Evolutionary conservation across 1,284 basidiomycete genomes (phyloP).

Genomic region (Ceratobasidium theobromae): DNA sequence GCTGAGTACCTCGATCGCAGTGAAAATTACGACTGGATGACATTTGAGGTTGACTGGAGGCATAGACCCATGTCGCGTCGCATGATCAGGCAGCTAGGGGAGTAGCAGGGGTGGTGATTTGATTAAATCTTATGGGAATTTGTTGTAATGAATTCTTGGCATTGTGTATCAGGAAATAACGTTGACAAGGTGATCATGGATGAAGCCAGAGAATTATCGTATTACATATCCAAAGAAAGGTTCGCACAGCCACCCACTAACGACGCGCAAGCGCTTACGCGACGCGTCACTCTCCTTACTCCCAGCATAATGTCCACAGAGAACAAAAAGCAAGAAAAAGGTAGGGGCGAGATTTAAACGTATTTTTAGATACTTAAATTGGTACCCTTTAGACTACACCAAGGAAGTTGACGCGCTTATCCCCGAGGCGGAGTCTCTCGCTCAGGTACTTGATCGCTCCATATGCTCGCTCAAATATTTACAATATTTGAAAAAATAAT

Average conservation of each 20-base stretch:
- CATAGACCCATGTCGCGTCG: slow-evolving; percentile 5
- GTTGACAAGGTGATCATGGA: background rate
- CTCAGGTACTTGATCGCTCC: slow-evolving; percentile 46
- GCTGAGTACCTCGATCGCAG: background rate
- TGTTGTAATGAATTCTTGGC: background rate
- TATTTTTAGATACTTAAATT: background rate
- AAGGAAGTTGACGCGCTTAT: slow-evolving; percentile 51
- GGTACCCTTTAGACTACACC: slow-evolving; percentile 47
- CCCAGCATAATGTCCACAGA: slow-evolving; percentile 31
- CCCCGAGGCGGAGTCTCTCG: slow-evolving; percentile 48
- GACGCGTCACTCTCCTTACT: slow-evolving; percentile 3
- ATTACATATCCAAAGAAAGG: background rate
- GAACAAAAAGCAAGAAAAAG: slow-evolving; percentile 34
- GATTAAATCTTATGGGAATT: background rate
- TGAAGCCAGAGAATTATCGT: background rate
- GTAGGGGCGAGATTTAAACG: background rate
- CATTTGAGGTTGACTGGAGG: slow-evolving; percentile 13
- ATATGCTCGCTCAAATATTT: slow-evolving; percentile 14
- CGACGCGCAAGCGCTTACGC: slow-evolving; percentile 27
- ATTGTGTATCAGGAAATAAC: background rate
- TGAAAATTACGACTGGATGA: slow-evolving; percentile 8
- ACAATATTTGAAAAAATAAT: slow-evolving; percentile 32
- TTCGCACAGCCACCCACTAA: slow-evolving; percentile 14
- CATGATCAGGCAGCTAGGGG: background rate
- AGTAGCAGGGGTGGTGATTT: background rate